phyloP scores from a whole-genome alignment of 1,139 yeast genomes.

The Protomyces pachydermus region DNA sequence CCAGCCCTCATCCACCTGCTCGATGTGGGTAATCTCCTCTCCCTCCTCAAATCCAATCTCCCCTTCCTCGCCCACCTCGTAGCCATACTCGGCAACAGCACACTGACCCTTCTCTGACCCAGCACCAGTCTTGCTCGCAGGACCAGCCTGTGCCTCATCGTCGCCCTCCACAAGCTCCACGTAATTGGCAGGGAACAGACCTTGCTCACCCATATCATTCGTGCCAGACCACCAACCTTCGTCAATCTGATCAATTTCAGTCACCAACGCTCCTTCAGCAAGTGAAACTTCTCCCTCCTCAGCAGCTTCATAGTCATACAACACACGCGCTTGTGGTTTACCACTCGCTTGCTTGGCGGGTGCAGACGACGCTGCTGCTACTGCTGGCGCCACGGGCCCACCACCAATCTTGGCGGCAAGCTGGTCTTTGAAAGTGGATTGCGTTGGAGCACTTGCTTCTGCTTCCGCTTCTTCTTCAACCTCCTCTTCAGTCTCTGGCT shows the following conservation, averaged over 20 bases:
- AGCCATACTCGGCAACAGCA: conserved; percentile 78
- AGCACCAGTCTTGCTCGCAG: conserved; percentile 32
- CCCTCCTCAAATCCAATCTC: conserved; percentile 81
- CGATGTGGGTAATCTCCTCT: conserved; percentile 72
- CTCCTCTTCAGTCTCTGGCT: conserved; percentile 27
- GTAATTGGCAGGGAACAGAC: conserved; percentile 70
- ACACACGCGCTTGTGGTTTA: conserved; percentile 52
- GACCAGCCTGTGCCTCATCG: conserved; percentile 21
- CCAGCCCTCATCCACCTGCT: conserved; percentile 93
- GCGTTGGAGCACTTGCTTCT: conserved; percentile 20
- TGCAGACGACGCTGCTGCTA: conserved; percentile 10
- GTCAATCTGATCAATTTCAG: conserved; percentile 60
- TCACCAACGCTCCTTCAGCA: conserved; percentile 53
- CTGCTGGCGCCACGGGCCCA: conserved; percentile 27
- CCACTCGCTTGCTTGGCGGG: conserved; percentile 29
- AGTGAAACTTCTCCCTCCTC: conserved; percentile 71
- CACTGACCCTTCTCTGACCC: conserved; percentile 38
- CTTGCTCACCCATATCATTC: conserved; percentile 53
- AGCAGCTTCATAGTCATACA: conserved; percentile 63
- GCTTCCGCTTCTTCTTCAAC: conserved; percentile 14
- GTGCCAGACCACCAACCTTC: conserved; percentile 82
- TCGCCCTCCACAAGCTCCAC: conserved; percentile 47
- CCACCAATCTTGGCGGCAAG: conserved; percentile 37
- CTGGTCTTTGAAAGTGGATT: conserved; percentile 28
- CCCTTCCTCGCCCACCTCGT: conserved; percentile 85